phyloP scores from a whole-genome alignment of 1,284 basidiomycete species.

The Pseudozyma sp. region DNA sequence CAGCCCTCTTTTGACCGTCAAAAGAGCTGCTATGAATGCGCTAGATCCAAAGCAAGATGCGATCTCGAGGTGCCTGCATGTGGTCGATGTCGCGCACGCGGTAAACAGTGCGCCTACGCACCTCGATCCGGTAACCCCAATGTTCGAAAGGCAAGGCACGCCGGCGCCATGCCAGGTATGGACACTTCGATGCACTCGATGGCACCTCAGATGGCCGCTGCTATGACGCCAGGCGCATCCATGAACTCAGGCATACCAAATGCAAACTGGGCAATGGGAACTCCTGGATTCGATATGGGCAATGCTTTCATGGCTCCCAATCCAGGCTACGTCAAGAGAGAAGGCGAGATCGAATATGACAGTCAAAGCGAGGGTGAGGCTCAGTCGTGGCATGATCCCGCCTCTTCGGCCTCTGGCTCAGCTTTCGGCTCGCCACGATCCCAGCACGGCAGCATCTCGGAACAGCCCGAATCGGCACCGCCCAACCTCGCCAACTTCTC shows the following conservation, averaged over 20 bases:
- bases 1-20: conserved; percentile 60
- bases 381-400: conserved; percentile 38
- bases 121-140: conserved; percentile 63
- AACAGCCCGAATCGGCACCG: conserved; percentile 36
- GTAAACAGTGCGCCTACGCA: conserved; percentile 60
- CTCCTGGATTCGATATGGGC: conserved; percentile 23
- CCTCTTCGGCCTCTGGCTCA: conserved; percentile 33
- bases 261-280: conserved; percentile 32
- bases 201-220: conserved; percentile 22
- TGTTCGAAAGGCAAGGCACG: conserved; percentile 50
- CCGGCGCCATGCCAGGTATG: conserved; percentile 14
- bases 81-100: conserved; percentile 56
- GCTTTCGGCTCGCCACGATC: conserved; percentile 36
- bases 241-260: conserved; percentile 23
- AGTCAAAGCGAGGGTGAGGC: conserved; percentile 47
- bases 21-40: conserved; percentile 63
- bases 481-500: conserved; percentile 38
- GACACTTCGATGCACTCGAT: conserved; percentile 26
- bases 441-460: conserved; percentile 20
- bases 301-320: conserved; percentile 32
- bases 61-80: conserved; percentile 63
- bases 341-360: conserved; percentile 43
- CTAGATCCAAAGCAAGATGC: conserved; percentile 60
- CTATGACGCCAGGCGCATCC: conserved; percentile 7
- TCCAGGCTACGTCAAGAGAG: conserved; percentile 36